A percentile compares a stretch with the other conserved stretches of the same genome.
phyloP scores from a whole-genome alignment of 148 eudicot species.

The Nepenthes gracilis region DNA sequence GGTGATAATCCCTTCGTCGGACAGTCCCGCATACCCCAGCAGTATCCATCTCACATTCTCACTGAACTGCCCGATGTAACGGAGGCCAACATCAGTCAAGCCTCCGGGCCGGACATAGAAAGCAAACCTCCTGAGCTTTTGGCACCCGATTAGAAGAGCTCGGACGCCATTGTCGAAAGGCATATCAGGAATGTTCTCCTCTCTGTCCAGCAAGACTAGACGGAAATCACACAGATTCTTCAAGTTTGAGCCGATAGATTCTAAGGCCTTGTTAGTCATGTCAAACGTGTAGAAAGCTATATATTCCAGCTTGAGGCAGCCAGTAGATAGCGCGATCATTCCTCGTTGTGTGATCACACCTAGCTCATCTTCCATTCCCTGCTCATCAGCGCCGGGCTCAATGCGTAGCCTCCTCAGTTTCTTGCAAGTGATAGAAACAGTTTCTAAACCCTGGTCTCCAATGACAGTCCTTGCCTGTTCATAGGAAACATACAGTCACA shows the following conservation, averaged over 20 bases:
- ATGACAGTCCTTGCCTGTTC: slow-evolving; percentile 73
- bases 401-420: slow-evolving; percentile 59
- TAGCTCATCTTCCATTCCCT: slow-evolving; percentile 49
- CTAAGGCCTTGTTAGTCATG: slow-evolving; percentile 68
- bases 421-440: slow-evolving; percentile 56
- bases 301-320: slow-evolving; percentile 71
- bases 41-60: slow-evolving; percentile 89
- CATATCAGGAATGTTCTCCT: slow-evolving; percentile 54
- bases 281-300: slow-evolving; percentile 76
- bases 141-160: slow-evolving; percentile 66
- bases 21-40: slow-evolving; percentile 65
- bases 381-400: slow-evolving; percentile 71
- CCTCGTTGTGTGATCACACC: slow-evolving; percentile 82
- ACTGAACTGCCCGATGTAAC: slow-evolving; percentile 62
- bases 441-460: slow-evolving; percentile 80
- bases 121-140: slow-evolving; percentile 62
- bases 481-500: background rate
- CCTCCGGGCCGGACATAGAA: slow-evolving; percentile 76
- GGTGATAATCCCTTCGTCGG: slow-evolving; percentile 65
- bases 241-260: slow-evolving; percentile 43
- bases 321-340: slow-evolving; percentile 59
- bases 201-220: slow-evolving; percentile 71
- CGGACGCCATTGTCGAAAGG: slow-evolving; percentile 90
- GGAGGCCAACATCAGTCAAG: slow-evolving; percentile 63
- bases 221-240: slow-evolving; percentile 67